phyloP scores from a whole-genome alignment of 2,329 filamentous ascomycete species.

The Blastomyces parvus region DNA sequence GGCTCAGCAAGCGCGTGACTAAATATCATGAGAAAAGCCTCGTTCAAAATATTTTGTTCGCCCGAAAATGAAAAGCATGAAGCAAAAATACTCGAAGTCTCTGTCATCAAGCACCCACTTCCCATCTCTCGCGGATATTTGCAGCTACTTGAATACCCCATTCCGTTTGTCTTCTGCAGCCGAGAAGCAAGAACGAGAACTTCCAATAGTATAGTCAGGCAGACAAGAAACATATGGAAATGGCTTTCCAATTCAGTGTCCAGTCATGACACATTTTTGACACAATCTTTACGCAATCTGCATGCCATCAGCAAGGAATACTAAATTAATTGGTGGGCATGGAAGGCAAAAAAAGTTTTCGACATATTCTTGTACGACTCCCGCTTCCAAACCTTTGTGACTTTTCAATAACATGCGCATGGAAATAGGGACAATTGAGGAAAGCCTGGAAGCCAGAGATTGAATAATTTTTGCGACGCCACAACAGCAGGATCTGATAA shows the following conservation, averaged over 20 bases:
- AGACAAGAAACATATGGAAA: background rate
- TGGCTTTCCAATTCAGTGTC: background rate
- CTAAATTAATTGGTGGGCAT: background rate
- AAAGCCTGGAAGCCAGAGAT: background rate
- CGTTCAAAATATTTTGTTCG: background rate
- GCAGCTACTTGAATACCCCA: background rate
- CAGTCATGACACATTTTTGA: background rate
- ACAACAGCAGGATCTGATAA: background rate
- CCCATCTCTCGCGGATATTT: background rate
- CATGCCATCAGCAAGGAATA: background rate
- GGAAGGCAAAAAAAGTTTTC: background rate
- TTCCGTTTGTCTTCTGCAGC: background rate
- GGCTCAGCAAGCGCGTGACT: too few species aligned
- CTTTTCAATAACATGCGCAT: background rate
- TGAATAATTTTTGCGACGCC: background rate
- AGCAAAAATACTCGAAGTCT: background rate
- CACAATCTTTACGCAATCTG: background rate
- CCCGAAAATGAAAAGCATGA: too few species aligned
- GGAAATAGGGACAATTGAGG: background rate
- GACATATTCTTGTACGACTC: background rate
- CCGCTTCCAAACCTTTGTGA: background rate
- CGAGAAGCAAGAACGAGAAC: background rate
- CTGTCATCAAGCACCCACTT: background rate
- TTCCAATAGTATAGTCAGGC: background rate
- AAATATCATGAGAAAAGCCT: too few species aligned